Evolutionary conservation across 1,284 basidiomycete genomes (phyloP), one percentile per base, ranked within the genome.

Genomic region (Fomitiporia mediterranea): DNA sequence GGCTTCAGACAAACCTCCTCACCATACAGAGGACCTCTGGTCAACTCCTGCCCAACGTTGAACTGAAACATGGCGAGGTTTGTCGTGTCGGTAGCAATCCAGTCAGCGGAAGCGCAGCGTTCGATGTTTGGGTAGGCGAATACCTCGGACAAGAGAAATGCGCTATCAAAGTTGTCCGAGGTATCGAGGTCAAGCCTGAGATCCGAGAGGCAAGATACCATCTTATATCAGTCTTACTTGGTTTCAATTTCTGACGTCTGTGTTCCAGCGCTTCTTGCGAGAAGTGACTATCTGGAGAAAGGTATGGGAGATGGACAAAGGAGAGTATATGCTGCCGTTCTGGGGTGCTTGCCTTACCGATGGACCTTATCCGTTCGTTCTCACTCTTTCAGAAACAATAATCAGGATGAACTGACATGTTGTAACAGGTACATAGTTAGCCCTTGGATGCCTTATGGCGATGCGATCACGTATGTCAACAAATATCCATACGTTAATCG

Each of bases 401-500:
- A 9, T 30, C 7, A 9, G 30, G 21, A 55, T 50, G 21, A 7
- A 21, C n/a, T 17, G n/a, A 46, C 46, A 32, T 25, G 28, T 25
- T 58, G 32, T 61, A n/a, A 17, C 53, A 79, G 78, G 23, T 81
- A 74, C 59, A 75, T 82, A 62, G 74, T 82, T 44, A 80, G 76
- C 60, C 81, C 79, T 9, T 83, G 78, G 76, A 74, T 77, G 64
- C 64, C 68, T 21, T 75, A 82, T 56, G 81, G 80, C n/a, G 76
- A 74, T 49, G 75, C 74, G 15, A 63, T 79, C 38, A 70, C 69
- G 23, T 82, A 77, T 61, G 72, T 80, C 32, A 71, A 69, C 43
- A 64, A 63, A 13, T 65, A 72, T 40, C 63, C 66, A 11, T 27
- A 64, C 25, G 67, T 74, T 9, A 70, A 80, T 53, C 75, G 80